Base-by-base conservation (phyloP, 176 grass and related monocot genomes). In the Luzula sylvatica region DNA sequence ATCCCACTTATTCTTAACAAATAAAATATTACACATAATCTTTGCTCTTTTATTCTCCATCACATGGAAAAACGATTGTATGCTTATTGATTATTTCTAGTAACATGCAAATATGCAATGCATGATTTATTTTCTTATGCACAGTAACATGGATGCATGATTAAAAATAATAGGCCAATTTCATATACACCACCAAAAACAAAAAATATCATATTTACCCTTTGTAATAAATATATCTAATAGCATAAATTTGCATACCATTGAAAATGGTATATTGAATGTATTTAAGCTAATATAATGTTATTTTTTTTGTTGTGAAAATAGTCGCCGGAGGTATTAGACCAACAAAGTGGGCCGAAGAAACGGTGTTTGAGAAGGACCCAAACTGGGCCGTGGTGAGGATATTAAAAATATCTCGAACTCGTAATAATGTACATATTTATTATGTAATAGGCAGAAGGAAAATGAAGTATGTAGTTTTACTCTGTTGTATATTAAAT, bases 291-390 rank as follows among this genome's bases (percentile, higher is more conserved):
- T 35, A 35, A 35, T 35, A 35, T 35, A 9, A 35, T 35, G 9
- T 35, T 35, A 0, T 35, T 35, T 40, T 55, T 1, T 3, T 65
- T 39, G 15, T 2, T 16, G n/a, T 65, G 20, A 3, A 15, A 38
- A 6, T 68, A 94, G 88, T 44, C 45, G 38, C 26, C 58, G 23
- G 72, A 83, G 46, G 55, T 60, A 27, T 11, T 73, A 5, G 80
- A 74, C 25, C 65, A 83, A 23, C 73, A 78, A 5, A 38, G 48
- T 23, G 64, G 65, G 39, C 68, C 64, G 24, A 94, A 87, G 67
- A 70, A 68, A 4, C 20, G 62, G 15, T 80, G 88, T 72, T 68
- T 94, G 75, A 65, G 79, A 75, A 87, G 88, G 78, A 94, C 88
- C 64, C 30, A 83, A 50, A 87, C 82, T 25, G 81, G 77, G 11